These are phyloP conservation scores for Eimeria falciformis DNA, from an alignment of 169 alveolate genomes.

Conservation along the genomic window DNA sequence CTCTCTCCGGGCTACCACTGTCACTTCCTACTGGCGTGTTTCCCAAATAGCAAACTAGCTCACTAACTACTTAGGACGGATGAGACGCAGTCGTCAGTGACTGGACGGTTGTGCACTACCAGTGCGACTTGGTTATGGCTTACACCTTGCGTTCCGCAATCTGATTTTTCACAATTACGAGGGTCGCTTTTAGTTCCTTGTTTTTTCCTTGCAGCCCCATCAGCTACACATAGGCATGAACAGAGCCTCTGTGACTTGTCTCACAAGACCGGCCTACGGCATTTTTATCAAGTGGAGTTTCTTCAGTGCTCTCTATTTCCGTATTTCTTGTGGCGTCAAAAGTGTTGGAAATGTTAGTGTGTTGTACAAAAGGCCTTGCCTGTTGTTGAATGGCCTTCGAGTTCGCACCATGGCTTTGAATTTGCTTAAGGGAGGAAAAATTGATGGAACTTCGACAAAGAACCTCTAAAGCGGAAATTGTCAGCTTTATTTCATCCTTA, in stretches of 20 bases:
- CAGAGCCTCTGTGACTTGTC: not conserved
- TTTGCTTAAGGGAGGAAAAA: slow-evolving; percentile 73
- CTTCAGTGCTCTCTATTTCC: too few relatives aligned
- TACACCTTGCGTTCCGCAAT: slow-evolving; percentile 55
- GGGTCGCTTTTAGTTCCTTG: slow-evolving; percentile 42
- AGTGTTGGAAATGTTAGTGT: too few relatives aligned
- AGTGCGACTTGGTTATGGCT: not conserved
- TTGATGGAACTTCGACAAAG: slow-evolving; percentile 54
- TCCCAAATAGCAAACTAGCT: not conserved
- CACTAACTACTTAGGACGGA: not conserved
- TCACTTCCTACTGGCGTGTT: too few relatives aligned
- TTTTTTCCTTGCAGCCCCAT: slow-evolving; percentile 17
- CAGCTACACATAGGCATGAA: not conserved
- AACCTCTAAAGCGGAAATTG: slow-evolving; percentile 70
- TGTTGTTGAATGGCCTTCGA: not conserved
- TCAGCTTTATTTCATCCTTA: slow-evolving; percentile 70
- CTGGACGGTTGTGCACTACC: not conserved
- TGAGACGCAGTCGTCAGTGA: not conserved
- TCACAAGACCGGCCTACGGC: not conserved
- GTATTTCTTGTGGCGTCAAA: too few relatives aligned
- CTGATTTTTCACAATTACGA: slow-evolving; percentile 12
- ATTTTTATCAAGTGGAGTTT: too few relatives aligned
- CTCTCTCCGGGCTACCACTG: too few relatives aligned
- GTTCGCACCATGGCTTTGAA: slow-evolving; percentile 61
- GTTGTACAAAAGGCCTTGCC: not conserved